These are phyloP conservation scores for Candida verbasci DNA, from an alignment of 805 yeast genomes.

Conservation along the genomic window DNA sequence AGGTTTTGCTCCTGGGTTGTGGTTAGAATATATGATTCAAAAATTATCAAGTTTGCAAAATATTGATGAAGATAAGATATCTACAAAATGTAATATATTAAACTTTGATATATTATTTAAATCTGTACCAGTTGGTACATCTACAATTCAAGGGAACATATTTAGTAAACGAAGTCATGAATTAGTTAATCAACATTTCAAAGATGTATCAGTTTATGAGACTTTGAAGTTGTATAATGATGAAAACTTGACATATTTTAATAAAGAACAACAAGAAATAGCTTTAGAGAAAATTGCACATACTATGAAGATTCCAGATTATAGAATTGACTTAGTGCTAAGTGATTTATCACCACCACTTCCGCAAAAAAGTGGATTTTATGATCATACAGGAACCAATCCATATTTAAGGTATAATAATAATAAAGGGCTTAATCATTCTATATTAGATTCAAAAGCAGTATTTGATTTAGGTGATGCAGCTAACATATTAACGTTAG, in stretches of 20 bases:
- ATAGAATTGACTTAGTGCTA: constrained; percentile 32
- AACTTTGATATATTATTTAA: constrained; percentile 63
- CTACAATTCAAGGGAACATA: constrained; percentile 85
- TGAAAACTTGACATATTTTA: constrained; percentile 20
- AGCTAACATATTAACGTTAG: constrained; percentile 26
- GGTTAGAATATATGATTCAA: constrained; percentile 29
- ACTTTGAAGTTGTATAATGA: constrained; percentile 4
- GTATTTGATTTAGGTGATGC: constrained; percentile 40
- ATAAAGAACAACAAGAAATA: constrained; percentile 22
- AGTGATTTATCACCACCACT: constrained; percentile 34
- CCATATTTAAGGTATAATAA: constrained; percentile 29
- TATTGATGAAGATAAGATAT: constrained; percentile 19
- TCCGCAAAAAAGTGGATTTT: constrained; percentile 34
- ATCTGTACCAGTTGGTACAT: constrained; percentile 76
- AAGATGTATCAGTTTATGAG: constrained; percentile 19
- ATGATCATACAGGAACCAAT: constrained; percentile 29
- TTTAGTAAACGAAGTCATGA: constrained; percentile 43
- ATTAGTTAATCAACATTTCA: constrained; percentile 21
- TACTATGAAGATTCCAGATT: constrained; percentile 7
- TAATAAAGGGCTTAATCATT: constrained; percentile 22
- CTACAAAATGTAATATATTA: constrained; percentile 28
- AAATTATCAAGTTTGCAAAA: constrained; percentile 24
- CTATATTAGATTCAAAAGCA: constrained; percentile 21
- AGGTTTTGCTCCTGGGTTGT: constrained; percentile 40
- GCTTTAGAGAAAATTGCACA: constrained; percentile 18